Base-by-base conservation (phyloP, 2,329 filamentous ascomycete species). In the Penicillium vulpinum region DNA sequence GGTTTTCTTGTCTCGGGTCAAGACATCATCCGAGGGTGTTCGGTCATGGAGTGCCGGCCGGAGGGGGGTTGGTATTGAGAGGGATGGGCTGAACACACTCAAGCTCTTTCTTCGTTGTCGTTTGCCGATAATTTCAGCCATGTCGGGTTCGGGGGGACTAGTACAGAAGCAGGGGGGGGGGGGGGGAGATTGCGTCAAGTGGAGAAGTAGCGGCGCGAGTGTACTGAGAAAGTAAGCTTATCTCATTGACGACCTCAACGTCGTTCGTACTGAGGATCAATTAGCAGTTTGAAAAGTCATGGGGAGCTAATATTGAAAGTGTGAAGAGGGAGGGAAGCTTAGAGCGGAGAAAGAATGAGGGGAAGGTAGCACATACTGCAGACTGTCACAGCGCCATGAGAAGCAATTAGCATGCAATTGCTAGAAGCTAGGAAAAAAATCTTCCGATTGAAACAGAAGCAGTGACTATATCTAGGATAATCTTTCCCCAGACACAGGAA, bases 21-120 rank as follows among this genome's bases (percentile, higher is more conserved):
- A 64, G 35, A 58, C 61, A 58, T 75, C 75, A 55, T 76, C 74
- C 9, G 74, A 74, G 18, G 73, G 68, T 31, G 74, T 72, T 50
- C 71, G 73, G 58, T 69, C 67, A 54, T 76, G 73, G 36, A 67
- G 54, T 11, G 54, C 31, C 60, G 62, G 56, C 45, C 63, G 58
- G 63, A 55, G 44, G 61, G 62, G 28, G 33, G 55, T 58, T 4
- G 67, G 62, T 55, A 66, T 58, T 22, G 64, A 59, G 41, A 68
- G 62, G 15, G 67, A 67, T 31, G 70, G 64, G 36, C 64, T 67
- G 60, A 74, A 73, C 51, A 73, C 60, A 53, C 70, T 70, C 36
- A 73, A 58, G 53, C 70, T 73, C 62, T 73, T 73, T 63, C 71
- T 70, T 62, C 71, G 68, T 61, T 73, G 66, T 60, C 70, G 72